Base-by-base conservation (phyloP, 768 basidiomycete species). In the Amanita pallidorosea region DNA sequence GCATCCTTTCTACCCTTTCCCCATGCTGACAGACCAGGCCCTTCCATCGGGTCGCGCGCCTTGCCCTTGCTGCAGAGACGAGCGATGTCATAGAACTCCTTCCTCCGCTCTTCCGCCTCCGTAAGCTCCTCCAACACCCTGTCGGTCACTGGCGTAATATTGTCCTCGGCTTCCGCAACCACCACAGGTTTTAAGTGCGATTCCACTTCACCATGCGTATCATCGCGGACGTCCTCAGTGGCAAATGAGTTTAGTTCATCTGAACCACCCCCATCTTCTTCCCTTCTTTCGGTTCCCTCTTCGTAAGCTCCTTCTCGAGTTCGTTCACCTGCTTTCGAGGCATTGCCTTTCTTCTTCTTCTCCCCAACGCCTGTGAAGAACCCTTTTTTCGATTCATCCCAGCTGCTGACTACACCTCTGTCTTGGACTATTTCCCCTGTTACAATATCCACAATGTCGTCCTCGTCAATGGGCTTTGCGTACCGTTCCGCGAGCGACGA, bases 391-490 rank as follows among this genome's bases (percentile, higher is more conserved):
- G 70, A 72, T 20, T 12, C 9, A 33, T 65, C 69, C 45, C 63
- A 63, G 20, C 65, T 59, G 13, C 70, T 64, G 42, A 85, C 66
- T 3, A 85, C 74, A 2, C 88, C 88, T 53, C 84, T 76, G 62
- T 90, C 84, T 57, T 77, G 79, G 52, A 86, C 68, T 37, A 90
- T 70, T 54, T 75, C 63, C 9, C 72, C 75, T 9, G 77, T 80
- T 49, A 70, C 67, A 2, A 91, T 66, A 58, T 89, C 83, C 29
- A 90, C 70, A 42, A 89, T 81, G 61, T 91, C 88, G 63, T 90
- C 88, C 59, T 89, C 81, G 56, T 86, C 84, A 35, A 87, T 66
- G 40, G 74, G 72, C 46, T 77, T 73, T 31, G 75, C 72, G 60
- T 88, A 84, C 22, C 84, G 76, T 44, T 83, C 78, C 3, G 77